Evolutionary conservation across 805 yeast genomes (phyloP), one percentile per base, ranked within the genome.

Genomic region (Sugiyamaella boreocaroliniensis): DNA sequence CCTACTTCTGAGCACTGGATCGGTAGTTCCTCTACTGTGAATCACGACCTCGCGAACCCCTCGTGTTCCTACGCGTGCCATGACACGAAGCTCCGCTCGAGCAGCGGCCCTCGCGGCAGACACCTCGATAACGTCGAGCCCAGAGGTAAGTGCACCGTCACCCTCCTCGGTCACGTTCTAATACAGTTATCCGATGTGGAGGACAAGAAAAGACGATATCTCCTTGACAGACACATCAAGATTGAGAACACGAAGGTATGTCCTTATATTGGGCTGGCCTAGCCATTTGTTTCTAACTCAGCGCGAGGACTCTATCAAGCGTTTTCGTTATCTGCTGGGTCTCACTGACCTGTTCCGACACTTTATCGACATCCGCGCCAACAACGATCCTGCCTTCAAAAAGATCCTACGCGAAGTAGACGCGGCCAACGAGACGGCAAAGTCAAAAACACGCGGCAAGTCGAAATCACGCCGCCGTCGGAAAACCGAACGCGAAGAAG

Each of bases 301-400:
- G 55, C 47, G 55, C 32, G 57, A 59, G 34, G 62, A 58, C 43
- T 59, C 62, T 5, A 55, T 89, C 19, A 80, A 76, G 55, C 74
- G 97, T 52, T 88, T 87, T 75, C 81, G 81, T 63, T 86, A 90
- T 66, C 71, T 90, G 18, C 71, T 90, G 45, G 84, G 89, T 0
- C 72, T 90, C 29, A 88, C 96, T 0, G 95, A 86, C 57, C 71
- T 92, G 50, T 90, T 90, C 65, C 81, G 95, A 29, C 87, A 87
- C 63, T 90, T 90, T 67, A 86, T 90, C 51, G 88, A 89, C 60
- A 71, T 85, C 45, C 79, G 83, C 58, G 89, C 95, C 10, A 78
- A 86, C 50, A 82, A 82, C 60, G 96, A 89, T 63, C 81, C 83
- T 22, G 75, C 76, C 16, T 79, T 89, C 62, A 53, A 55, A 22